Evolutionary conservation across 768 basidiomycete genomes (phyloP).

Genomic region (Tricholoma bakamatsutake): DNA sequence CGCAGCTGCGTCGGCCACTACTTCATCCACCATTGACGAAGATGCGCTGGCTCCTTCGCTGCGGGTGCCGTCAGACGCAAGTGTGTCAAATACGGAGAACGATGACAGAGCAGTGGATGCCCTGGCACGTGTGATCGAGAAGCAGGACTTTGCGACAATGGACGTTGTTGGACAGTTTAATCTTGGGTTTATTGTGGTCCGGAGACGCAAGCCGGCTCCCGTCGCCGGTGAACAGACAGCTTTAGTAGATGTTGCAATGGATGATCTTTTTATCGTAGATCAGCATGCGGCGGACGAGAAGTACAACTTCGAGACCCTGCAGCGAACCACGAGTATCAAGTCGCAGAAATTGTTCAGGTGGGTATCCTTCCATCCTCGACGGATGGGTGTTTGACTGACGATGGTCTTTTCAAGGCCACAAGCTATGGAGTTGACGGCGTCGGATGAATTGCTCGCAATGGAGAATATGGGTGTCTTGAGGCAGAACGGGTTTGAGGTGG

Average conservation of each 20-base stretch:
- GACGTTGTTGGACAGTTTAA: constrained; percentile 92
- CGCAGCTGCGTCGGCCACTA: neutral
- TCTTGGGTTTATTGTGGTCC: constrained; percentile 85
- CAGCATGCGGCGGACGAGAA: constrained; percentile 99
- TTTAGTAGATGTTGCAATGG: constrained; percentile 32
- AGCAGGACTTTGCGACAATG: constrained; percentile 83
- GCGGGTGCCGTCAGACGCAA: constrained; percentile 29
- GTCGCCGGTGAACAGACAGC: neutral
- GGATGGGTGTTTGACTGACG: neutral
- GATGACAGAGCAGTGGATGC: constrained; percentile 56
- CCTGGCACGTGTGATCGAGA: constrained; percentile 80
- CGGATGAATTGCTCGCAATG: constrained; percentile 81
- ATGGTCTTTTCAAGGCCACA: constrained; percentile 52
- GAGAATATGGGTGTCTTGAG: constrained; percentile 84
- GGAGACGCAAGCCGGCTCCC: constrained; percentile 38
- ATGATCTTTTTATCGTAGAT: constrained; percentile 95
- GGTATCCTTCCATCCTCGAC: constrained; percentile 16
- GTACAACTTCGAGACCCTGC: constrained; percentile 94
- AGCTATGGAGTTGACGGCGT: constrained; percentile 75
- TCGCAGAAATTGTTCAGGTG: constrained; percentile 83
- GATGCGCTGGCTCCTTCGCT: neutral
- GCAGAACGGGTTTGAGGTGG: constrained; percentile 87
- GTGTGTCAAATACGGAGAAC: constrained; percentile 37
- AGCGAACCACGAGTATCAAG: constrained; percentile 83
- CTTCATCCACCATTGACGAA: neutral